These are phyloP conservation scores for Pisolithus microcarpus DNA, from an alignment of 768 basidiomycete species.

Conservation along the genomic window DNA sequence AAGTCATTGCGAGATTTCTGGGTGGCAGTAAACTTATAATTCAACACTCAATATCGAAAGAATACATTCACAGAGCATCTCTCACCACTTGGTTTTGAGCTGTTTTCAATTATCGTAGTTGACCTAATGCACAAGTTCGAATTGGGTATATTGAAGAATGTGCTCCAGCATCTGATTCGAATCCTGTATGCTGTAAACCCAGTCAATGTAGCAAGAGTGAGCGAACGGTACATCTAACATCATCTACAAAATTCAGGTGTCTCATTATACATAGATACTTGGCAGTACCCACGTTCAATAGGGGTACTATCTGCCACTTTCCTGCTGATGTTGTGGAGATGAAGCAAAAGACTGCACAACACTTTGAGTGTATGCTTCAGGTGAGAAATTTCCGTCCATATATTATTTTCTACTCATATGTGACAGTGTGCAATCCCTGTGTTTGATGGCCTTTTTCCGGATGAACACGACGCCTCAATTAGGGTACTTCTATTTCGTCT, in stretches of 20 bases:
- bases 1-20: not conserved
- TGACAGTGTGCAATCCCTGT: slow-evolving; percentile 31
- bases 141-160: slow-evolving; percentile 31
- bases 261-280: too few relatives aligned
- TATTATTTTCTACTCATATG: not conserved
- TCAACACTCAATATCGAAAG: slow-evolving; percentile 9
- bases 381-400: not conserved
- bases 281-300: too few relatives aligned
- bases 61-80: slow-evolving; percentile 28
- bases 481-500: too few relatives aligned
- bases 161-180: slow-evolving; percentile 30
- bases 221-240: not conserved
- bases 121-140: slow-evolving; percentile 39
- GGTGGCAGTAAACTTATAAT: not conserved
- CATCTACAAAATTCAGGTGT: too few relatives aligned
- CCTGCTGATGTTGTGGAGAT: too few relatives aligned
- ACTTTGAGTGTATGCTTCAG: too few relatives aligned
- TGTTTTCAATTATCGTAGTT: slow-evolving; percentile 21
- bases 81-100: slow-evolving; percentile 13
- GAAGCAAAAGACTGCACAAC: too few relatives aligned
- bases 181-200: slow-evolving; percentile 18
- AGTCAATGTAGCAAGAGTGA: not conserved
- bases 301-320: too few relatives aligned
- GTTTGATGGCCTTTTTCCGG: slow-evolving; percentile 32
- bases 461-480: slow-evolving; percentile 15